These are phyloP conservation scores for Crithidia thermophila DNA, from an alignment of 208 protist species.

Conservation along the genomic window DNA sequence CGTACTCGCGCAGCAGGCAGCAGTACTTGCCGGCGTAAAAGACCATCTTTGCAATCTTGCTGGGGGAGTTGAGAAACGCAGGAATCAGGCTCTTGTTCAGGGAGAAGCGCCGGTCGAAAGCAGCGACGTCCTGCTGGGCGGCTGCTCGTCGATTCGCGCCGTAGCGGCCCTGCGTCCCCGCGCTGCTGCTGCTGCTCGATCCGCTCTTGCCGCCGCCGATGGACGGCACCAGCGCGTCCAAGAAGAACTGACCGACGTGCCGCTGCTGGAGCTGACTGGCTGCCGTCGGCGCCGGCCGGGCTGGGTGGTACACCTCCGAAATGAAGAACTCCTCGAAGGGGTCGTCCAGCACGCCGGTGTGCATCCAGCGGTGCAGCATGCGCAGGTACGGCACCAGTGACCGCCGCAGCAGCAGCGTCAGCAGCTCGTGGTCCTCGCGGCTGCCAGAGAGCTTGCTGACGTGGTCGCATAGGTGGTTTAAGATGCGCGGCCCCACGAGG, in stretches of 20 bases:
- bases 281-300: slow-evolving; percentile 16
- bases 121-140: slow-evolving; percentile 35
- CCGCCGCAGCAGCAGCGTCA: slow-evolving; percentile 71
- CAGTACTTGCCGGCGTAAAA: slow-evolving; percentile 90
- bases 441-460: slow-evolving; percentile 63
- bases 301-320: slow-evolving; percentile 38
- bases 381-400: slow-evolving; percentile 80
- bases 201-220: neutral
- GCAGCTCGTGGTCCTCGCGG: slow-evolving; percentile 75
- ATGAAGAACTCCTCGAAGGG: slow-evolving; percentile 90
- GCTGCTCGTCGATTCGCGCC: slow-evolving; percentile 11
- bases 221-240: slow-evolving; percentile 22
- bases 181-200: neutral
- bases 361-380: slow-evolving; percentile 85
- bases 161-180: slow-evolving; percentile 15
- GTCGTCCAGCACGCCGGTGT: slow-evolving; percentile 80
- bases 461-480: slow-evolving; percentile 82
- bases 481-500: slow-evolving; percentile 64
- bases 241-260: slow-evolving; percentile 32
- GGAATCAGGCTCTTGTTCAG: slow-evolving; percentile 87
- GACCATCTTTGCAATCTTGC: slow-evolving; percentile 78
- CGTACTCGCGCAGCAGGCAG: slow-evolving; percentile 85
- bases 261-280: slow-evolving; percentile 29
- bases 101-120: slow-evolving; percentile 83
- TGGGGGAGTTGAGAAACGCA: slow-evolving; percentile 58